Conservation (phyloP, 257 asterid species). For the Nicotiana obtusifolia region DNA sequence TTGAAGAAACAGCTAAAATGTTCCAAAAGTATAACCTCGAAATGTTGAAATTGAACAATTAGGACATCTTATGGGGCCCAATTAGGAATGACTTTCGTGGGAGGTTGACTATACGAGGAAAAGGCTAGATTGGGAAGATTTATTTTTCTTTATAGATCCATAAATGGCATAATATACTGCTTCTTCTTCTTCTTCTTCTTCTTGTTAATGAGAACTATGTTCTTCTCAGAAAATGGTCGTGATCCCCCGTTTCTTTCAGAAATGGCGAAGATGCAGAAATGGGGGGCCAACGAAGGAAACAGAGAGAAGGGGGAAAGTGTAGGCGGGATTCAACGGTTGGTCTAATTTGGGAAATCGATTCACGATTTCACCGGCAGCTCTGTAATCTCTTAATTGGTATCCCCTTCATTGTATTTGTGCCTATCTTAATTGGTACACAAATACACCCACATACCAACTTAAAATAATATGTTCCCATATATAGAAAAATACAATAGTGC, state of each 20-base stretch:
- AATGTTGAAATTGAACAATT: not conserved
- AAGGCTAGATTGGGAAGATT: not conserved
- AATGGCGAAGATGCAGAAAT: constrained; percentile 7
- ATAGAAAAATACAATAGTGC: no score
- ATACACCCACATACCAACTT: not conserved
- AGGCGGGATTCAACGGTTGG: constrained; percentile 6
- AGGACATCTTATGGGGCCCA: no score
- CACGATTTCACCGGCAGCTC: not conserved
- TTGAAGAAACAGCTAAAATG: not conserved
- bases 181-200: not conserved
- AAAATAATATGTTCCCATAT: no score
- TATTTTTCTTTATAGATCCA: not conserved
- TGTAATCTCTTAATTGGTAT: not conserved
- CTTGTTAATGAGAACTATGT: not conserved
- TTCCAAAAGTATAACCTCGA: not conserved
- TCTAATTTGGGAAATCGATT: constrained; percentile 2
- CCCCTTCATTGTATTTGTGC: no score
- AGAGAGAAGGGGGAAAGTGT: not conserved
- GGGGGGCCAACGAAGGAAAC: constrained; percentile 20
- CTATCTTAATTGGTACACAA: not conserved
- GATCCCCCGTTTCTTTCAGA: constrained; percentile 12
- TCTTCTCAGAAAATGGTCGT: constrained; percentile 1
- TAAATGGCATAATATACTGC: not conserved
- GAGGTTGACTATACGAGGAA: not conserved
- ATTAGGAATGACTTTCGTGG: not conserved